phyloP scores from a whole-genome alignment of 2,329 filamentous ascomycete species.

The Exophiala sp. region DNA sequence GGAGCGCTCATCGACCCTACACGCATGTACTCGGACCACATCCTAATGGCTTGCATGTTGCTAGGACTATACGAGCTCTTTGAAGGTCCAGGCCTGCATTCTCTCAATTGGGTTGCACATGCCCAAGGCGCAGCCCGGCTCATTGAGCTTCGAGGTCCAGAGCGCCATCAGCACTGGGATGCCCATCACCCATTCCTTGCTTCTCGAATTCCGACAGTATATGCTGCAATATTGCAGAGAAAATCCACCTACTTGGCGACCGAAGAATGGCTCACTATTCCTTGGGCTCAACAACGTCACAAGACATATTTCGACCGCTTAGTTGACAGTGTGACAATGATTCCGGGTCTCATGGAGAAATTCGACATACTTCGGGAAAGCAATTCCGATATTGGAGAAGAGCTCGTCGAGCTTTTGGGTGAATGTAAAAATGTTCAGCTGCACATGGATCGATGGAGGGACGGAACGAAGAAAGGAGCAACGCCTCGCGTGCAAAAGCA shows the following conservation, averaged over 20 bases:
- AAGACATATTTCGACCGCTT: conserved; percentile 36
- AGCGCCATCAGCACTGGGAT: conserved; percentile 16
- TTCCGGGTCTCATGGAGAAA: conserved; percentile 34
- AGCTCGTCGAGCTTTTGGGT: conserved; percentile 7
- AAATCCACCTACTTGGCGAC: conserved; percentile 32
- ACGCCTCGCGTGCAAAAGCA: conserved; percentile 15
- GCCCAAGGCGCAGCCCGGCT: conserved; percentile 25
- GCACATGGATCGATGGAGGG: conserved; percentile 19
- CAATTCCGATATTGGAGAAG: conserved; percentile 2
- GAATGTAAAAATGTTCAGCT: conserved; percentile 16
- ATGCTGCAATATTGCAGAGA: conserved; percentile 26
- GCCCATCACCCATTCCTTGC: conserved; percentile 24
- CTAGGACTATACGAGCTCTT: conserved; percentile 35
- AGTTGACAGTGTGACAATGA: conserved; percentile 33
- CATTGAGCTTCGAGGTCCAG: conserved; percentile 23
- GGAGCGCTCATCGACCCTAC: conserved; percentile 33
- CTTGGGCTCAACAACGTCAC: conserved; percentile 32
- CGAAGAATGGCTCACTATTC: conserved; percentile 35
- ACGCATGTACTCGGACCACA: conserved; percentile 35
- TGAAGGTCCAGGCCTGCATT: conserved; percentile 22
- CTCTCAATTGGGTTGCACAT: conserved; percentile 25
- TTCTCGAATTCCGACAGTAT: conserved; percentile 22
- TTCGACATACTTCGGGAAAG: conserved; percentile 28
- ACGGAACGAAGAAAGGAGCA: conserved; percentile 20
- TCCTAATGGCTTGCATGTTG: conserved; percentile 37